phyloP scores from a whole-genome alignment of 306 rosid genomes.

The Luffa aegyptiaca region DNA sequence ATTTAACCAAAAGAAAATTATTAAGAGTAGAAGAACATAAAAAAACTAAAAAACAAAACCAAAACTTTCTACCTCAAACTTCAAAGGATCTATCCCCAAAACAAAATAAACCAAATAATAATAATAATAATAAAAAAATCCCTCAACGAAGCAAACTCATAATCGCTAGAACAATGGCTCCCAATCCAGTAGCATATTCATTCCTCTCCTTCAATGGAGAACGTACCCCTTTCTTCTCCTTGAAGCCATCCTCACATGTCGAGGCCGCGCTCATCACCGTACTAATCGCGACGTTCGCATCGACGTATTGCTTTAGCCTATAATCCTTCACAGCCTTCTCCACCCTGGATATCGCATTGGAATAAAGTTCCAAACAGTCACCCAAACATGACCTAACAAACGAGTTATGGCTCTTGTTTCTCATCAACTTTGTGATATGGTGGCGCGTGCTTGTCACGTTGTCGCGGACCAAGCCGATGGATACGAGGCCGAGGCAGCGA shows the following conservation, averaged over 20 bases:
- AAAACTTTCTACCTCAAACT: too few relatives aligned
- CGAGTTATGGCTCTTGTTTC: conserved; percentile 5
- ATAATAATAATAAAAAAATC: too few relatives aligned
- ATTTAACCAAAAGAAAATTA: too few relatives aligned
- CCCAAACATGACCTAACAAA: conserved; percentile 18
- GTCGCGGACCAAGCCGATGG: conserved; percentile 5
- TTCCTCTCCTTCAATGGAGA: conserved; percentile 47
- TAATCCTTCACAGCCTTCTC: conserved; percentile 27
- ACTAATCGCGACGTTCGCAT: conserved; percentile 25
- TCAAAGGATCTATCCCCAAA: too few relatives aligned
- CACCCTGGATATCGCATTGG: conserved; percentile 28
- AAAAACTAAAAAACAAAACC: too few relatives aligned
- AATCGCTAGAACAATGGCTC: conserved; percentile 42
- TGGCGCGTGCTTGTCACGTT: background rate
- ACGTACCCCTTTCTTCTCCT: conserved; percentile 29
- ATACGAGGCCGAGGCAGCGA: conserved; percentile 9
- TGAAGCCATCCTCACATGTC: conserved; percentile 48
- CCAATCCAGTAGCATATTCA: conserved; percentile 30
- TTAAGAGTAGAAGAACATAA: too few relatives aligned
- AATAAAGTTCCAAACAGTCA: conserved; percentile 43
- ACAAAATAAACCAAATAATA: too few relatives aligned
- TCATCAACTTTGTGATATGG: conserved; percentile 13
- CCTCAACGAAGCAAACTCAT: background rate
- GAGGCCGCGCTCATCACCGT: conserved; percentile 35
- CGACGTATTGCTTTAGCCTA: conserved; percentile 24